phyloP scores from a whole-genome alignment of 331 rosid species.

The Acacia pycnantha region DNA sequence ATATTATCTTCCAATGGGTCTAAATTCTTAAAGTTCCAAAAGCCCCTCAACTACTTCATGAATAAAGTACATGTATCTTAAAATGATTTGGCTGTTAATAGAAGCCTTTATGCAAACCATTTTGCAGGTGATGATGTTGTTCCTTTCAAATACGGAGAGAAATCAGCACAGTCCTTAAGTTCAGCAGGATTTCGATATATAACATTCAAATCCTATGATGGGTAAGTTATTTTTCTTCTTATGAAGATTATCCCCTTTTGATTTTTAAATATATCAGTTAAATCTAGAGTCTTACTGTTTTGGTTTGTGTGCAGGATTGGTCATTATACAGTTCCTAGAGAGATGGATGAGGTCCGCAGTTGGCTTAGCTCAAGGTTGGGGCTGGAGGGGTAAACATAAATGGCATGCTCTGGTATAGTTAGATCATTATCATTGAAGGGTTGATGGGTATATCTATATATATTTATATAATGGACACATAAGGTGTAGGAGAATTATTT shows the following conservation, averaged over 20 bases:
- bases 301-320: conserved; percentile 66
- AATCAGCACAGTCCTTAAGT: conserved; percentile 68
- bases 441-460: conserved; percentile 27
- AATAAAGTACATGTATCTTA: neutral
- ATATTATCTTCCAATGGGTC: neutral
- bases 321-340: conserved; percentile 84
- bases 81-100: neutral
- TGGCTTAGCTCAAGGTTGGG: conserved; percentile 86
- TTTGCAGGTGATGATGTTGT: conserved; percentile 79
- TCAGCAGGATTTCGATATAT: conserved; percentile 82
- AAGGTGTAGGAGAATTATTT: conserved; percentile 40
- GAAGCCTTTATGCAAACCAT: conserved; percentile 7
- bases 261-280: neutral
- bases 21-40: neutral
- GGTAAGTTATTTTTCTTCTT: conserved; percentile 38
- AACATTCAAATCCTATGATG: conserved; percentile 80
- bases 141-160: conserved; percentile 64
- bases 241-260: conserved; percentile 9
- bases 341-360: conserved; percentile 81
- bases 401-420: conserved; percentile 24
- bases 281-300: conserved; percentile 8
- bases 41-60: neutral
- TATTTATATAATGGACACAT: neutral
- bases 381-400: conserved; percentile 57
- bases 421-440: conserved; percentile 37